Evolutionary conservation across 768 basidiomycete genomes (phyloP), one percentile per base, ranked within the genome.

Genomic region (Mycena amicta): DNA sequence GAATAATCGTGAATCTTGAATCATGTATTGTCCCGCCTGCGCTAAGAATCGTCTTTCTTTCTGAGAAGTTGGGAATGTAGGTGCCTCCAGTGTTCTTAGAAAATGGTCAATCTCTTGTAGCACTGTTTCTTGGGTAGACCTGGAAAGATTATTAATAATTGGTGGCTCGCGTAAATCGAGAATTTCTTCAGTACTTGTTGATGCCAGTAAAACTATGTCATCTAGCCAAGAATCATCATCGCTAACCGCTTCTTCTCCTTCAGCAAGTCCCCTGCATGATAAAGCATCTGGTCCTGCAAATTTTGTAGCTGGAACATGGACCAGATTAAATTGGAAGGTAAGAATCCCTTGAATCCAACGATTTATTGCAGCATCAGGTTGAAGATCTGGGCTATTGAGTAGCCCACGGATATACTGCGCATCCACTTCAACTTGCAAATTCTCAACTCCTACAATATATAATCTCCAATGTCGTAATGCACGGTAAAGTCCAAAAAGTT

Each of bases 331-430:
- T 46, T 73, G 52, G 45, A 75, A 80, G 20, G 73, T 43, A 4
- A 75, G 53, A 13, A 79, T 78, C 15, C 67, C 71, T 53, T 67
- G 63, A 41, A 80, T 76, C 79, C 78, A 80, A n/a, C 70, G 50
- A 55, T 79, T 79, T 6, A 79, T 71, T 0, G 75, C 37, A 77
- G 74, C 2, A 37, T 37, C 33, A 37, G 33, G 33, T 37, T 37
- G 33, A 8, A 37, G 18, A 37, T 37, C 33, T 37, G 77, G 76
- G 8, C 73, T 57, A 47, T 77, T 75, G 3, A 80, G 53, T 74
- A 79, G 78, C 20, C 73, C 75, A 53, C 73, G 73, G 12, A 80
- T 77, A 56, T 73, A 74, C 41, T 73, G 62, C 0, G 75, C 77
- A 61, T 80, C 74, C 0, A 74, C 72, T 64, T 78, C 75, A 0